Conservation (phyloP, 768 basidiomycete species). For the Hortiboletus campestris region DNA sequence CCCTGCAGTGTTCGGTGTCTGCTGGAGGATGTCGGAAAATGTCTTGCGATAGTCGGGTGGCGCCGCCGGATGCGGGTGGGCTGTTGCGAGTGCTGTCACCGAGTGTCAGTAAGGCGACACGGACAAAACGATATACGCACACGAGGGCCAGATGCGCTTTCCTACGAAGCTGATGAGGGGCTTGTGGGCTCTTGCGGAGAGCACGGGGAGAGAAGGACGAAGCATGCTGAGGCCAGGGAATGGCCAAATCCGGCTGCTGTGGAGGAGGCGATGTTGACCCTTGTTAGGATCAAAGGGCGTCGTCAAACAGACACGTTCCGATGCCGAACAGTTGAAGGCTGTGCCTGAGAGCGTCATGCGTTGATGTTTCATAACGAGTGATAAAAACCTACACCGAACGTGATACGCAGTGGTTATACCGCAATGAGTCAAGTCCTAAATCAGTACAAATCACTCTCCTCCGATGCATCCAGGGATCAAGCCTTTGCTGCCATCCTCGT, state of each 20-base stretch:
- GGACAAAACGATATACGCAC: constrained; percentile 29
- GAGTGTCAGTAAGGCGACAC: background rate
- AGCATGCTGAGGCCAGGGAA: constrained; percentile 16
- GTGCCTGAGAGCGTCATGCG: constrained; percentile 1
- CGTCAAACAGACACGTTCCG: constrained; percentile 17
- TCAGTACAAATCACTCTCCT: constrained; percentile 20
- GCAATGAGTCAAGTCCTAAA: constrained; percentile 16
- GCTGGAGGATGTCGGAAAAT: constrained; percentile 46
- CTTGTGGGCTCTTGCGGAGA: constrained; percentile 46
- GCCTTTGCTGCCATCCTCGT: constrained; percentile 13
- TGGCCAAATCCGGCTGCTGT: constrained; percentile 1
- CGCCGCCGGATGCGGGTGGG: constrained; percentile 63
- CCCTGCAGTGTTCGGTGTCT: constrained; percentile 19
- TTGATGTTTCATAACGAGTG: background rate
- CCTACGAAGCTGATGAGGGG: constrained; percentile 66
- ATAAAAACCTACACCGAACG: background rate
- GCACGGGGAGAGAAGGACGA: constrained; percentile 35
- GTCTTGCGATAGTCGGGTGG: constrained; percentile 56
- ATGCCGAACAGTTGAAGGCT: constrained; percentile 13
- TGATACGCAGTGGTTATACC: background rate
- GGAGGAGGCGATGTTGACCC: background rate
- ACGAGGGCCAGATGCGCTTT: constrained; percentile 49
- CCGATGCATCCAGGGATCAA: constrained; percentile 4
- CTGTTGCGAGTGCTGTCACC: constrained; percentile 38
- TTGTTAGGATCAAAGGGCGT: constrained; percentile 19